Percentiles rank a stretch among this genome's conserved stretches.
phyloP scores from a whole-genome alignment of 2,329 filamentous ascomycete genomes.

The Aspergillus terreus region DNA sequence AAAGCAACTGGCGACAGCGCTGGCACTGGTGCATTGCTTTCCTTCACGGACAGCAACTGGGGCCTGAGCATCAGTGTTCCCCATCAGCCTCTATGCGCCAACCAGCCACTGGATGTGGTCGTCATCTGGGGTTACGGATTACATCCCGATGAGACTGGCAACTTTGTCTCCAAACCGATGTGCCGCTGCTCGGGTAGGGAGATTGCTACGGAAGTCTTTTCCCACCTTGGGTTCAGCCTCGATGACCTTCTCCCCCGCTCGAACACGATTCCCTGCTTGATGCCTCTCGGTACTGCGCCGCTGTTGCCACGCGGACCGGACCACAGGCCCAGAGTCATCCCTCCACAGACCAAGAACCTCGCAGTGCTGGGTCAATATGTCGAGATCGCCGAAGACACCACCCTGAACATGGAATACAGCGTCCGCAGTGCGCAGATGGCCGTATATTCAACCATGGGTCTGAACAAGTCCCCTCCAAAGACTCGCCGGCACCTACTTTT shows the following conservation, averaged over 20 bases:
- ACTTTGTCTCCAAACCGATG: slow-evolving; percentile 39
- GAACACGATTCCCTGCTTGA: slow-evolving; percentile 33
- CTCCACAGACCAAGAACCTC: slow-evolving; percentile 32
- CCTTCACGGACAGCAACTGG: slow-evolving; percentile 37
- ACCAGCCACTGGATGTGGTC: slow-evolving; percentile 28
- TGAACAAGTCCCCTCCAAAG: not conserved
- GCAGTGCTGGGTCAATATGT: slow-evolving; percentile 41
- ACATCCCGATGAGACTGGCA: slow-evolving; percentile 29
- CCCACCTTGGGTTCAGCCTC: slow-evolving; percentile 32
- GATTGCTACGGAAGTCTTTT: slow-evolving; percentile 34
- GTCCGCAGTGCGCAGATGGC: slow-evolving; percentile 32
- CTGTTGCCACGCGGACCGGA: slow-evolving; percentile 31
- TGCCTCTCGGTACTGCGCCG: slow-evolving; percentile 38
- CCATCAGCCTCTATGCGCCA: slow-evolving; percentile 38
- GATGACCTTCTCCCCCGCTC: slow-evolving; percentile 23
- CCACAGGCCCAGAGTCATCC: slow-evolving; percentile 37
- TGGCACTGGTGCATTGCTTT: slow-evolving; percentile 28
- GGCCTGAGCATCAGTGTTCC: slow-evolving; percentile 37
- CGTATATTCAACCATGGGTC: slow-evolving; percentile 22
- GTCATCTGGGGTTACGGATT: slow-evolving; percentile 41
- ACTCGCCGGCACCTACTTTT: not conserved
- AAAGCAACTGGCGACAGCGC: slow-evolving; percentile 29
- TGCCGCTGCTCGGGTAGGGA: slow-evolving; percentile 35
- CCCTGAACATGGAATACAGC: slow-evolving; percentile 39
- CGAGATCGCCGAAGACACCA: slow-evolving; percentile 36